Percentiles rank a stretch among this genome's conserved stretches.
Conservation (phyloP, 2,329 filamentous ascomycete genomes). For the Aspergillus pseudoviridinutans region DNA sequence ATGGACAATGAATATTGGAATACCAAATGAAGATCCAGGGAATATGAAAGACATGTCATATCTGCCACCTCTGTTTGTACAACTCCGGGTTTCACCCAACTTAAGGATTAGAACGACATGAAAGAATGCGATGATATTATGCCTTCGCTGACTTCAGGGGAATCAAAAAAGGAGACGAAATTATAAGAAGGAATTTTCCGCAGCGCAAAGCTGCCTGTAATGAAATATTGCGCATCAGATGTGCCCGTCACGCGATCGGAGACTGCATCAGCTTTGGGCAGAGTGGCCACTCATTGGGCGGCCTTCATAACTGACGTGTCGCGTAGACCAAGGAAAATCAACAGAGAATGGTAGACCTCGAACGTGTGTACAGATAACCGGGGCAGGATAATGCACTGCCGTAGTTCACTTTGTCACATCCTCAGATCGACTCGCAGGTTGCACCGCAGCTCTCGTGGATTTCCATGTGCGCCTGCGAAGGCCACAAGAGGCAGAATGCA, state of each 20-base stretch:
- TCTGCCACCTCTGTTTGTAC: slow-evolving; percentile 20
- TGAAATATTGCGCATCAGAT: neutral
- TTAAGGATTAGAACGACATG: slow-evolving; percentile 2
- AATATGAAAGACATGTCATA: slow-evolving; percentile 16
- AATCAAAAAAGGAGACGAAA: slow-evolving; percentile 8
- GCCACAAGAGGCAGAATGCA: neutral
- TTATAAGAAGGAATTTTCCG: neutral
- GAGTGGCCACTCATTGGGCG: neutral
- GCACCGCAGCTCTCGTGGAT: neutral
- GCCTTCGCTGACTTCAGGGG: slow-evolving; percentile 7
- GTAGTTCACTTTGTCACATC: neutral
- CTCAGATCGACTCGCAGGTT: neutral
- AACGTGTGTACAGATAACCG: neutral
- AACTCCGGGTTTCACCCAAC: slow-evolving; percentile 17
- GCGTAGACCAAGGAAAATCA: neutral
- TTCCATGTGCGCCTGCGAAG: neutral
- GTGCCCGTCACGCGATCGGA: neutral
- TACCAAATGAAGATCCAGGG: slow-evolving; percentile 9
- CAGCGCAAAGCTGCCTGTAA: neutral
- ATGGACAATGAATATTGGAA: slow-evolving; percentile 7
- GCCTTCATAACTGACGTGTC: neutral
- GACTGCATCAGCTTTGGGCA: neutral
- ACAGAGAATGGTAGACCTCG: neutral
- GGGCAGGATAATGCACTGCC: neutral
- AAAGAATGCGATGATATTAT: neutral